Evolutionary conservation across 1,284 basidiomycete genomes (phyloP).

Genomic region (Meira nashicola): DNA sequence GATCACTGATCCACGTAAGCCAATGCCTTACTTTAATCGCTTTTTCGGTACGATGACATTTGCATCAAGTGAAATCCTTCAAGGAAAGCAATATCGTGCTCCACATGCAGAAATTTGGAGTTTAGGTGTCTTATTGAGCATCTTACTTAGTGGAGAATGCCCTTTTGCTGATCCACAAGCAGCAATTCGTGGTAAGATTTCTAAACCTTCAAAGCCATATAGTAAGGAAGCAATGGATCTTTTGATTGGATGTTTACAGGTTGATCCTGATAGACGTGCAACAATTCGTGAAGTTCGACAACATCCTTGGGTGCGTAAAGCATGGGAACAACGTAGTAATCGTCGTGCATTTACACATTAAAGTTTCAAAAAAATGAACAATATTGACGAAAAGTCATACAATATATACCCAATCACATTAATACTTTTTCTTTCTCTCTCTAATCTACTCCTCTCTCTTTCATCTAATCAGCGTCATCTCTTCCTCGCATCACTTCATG

Average conservation of each 20-base stretch:
- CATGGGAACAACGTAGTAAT: constrained; percentile 6
- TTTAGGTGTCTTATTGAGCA: constrained; percentile 79
- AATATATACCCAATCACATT: not conserved
- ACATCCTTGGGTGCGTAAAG: constrained; percentile 67
- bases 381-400: no score
- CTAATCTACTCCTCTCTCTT: not conserved
- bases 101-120: constrained; percentile 85
- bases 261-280: constrained; percentile 65
- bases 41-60: constrained; percentile 49
- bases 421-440: not conserved
- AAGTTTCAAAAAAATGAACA: no score
- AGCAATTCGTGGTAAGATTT: constrained; percentile 59
- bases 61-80: constrained; percentile 67
- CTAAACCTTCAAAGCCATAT: constrained; percentile 30
- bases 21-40: constrained; percentile 64
- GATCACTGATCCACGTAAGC: constrained; percentile 64
- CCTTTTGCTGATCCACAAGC: constrained; percentile 73
- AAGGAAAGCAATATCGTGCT: constrained; percentile 63
- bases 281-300: constrained; percentile 68
- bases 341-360: not conserved
- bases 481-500: not conserved
- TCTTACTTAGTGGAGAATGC: constrained; percentile 76
- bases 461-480: not conserved
- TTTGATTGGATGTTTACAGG: constrained; percentile 69
- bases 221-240: constrained; percentile 58